Evolutionary conservation across 441 rosid genomes (phyloP), one percentile per base, ranked within the genome.

Genomic region (Pelargonium citronellum): DNA sequence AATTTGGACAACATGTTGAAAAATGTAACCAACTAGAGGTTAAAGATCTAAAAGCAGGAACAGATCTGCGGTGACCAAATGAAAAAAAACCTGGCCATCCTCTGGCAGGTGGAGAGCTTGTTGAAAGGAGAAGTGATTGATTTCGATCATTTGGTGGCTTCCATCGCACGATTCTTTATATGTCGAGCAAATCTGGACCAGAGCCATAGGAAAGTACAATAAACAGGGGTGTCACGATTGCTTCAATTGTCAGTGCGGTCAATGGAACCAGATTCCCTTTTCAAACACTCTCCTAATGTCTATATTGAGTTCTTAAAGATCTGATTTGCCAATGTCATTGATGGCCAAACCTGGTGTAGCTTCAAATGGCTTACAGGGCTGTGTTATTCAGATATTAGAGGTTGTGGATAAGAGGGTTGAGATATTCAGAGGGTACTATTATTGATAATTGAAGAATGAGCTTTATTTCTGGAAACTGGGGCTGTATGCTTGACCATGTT

Each of bases 401-500:
- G 61, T 55, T 55, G 9, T 9, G 19, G 22, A 15, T 19, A 55
- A 19, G 19, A 55, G 41, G 61, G 8, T 55, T 15, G 19, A 16
- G 19, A 55, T n/a, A 55, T 15, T 4, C 61, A 55, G 20, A 6
- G 41, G 7, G 61, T 19, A 4, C 22, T 55, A 17, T 15, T 55
- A 55, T 19, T 55, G 61, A 55, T 15, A 9, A 37, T 37, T 37
- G 41, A 15, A 55, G 22, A 17, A 15, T 55, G 22, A 16, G 22
- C 61, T 55, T 55, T 1, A 55, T 16, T 15, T n/a, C 19, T 16
- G 61, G 61, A 55, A 16, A 55, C 61, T 55, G 22, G 61, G 19
- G 19, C 61, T 55, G 19, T 55, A 15, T 55, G 61, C 61, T 15
- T 16, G 61, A 55, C 20, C 61, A 55, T 16, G 61, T 55, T 55